Evolutionary conservation across 345 rosid species (phyloP), one percentile per base, ranked within the genome.

Genomic region (Jatropha curcas): DNA sequence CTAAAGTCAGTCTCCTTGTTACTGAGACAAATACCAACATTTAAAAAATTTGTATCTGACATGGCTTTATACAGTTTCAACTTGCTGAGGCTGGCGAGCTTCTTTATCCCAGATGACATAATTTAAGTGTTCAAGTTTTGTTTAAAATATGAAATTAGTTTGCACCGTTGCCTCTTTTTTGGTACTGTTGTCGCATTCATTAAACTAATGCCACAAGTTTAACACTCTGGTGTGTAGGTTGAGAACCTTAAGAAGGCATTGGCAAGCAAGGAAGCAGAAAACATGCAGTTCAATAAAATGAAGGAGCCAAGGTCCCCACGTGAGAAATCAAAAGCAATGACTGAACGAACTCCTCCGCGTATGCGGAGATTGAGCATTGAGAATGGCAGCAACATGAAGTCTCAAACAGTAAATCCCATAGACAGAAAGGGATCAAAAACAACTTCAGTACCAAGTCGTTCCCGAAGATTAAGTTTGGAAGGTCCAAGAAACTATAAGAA

Each of bases 241-340:
- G 96, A 89, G 74, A 84, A 34, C 84, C 98, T 95, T 48, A 91
- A 87, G 84, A 88, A 85, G 90, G 94, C 91, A 69, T 78, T 91
- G 74, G 91, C 86, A 58, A 86, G 70, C 59, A 88, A 81, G 84
- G 92, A 86, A 74, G 67, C 75, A 25, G 82, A 79, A 37, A 79
- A 71, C 75, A 77, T 24, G 22, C 74, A 77, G 76, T 56, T 56
- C 61, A 72, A 75, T 28, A 74, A 76, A 82, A 75, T 67, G 55
- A 88, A 74, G 77, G 88, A 80, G 65, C 69, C 82, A 59, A 85
- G 68, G 75, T 82, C 91, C 80, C 83, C 89, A 0, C 6, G 24
- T 34, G 83, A 74, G 77, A 76, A 69, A 66, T 77, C 74, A 17
- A 84, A 71, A 31, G 41, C 85, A 62, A 64, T 79, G 63, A 66